A percentile compares a stretch with the other conserved stretches of the same genome.
phyloP scores from a whole-genome alignment of 1,284 basidiomycete genomes.

The Leucoagaricus sp. region DNA sequence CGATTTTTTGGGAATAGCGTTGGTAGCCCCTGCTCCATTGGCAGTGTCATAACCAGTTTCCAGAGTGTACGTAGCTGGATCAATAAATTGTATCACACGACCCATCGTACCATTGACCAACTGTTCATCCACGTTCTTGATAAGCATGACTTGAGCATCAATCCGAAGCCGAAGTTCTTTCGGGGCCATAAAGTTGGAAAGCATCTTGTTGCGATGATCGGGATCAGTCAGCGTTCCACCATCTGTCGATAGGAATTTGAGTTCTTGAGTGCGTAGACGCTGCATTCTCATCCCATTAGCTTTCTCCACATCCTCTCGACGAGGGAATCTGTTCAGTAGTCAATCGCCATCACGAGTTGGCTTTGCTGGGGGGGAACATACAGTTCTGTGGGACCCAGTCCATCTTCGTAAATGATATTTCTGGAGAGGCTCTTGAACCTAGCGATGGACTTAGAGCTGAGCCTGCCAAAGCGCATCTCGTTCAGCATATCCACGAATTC shows the following conservation, averaged over 20 bases:
- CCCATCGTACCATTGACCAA: constrained; percentile 94
- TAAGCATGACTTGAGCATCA: constrained; percentile 76
- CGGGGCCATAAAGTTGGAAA: constrained; percentile 77
- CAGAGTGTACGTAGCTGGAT: constrained; percentile 43
- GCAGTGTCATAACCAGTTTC: constrained; percentile 38
- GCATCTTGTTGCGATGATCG: constrained; percentile 61
- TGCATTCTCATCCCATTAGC: constrained; percentile 76
- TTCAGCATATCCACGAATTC: constrained; percentile 91
- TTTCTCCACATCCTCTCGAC: constrained; percentile 87
- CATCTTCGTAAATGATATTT: constrained; percentile 65
- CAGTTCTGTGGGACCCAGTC: constrained; percentile 83
- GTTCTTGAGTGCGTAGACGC: constrained; percentile 43
- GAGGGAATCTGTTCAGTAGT: constrained; percentile 64
- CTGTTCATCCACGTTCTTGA: constrained; percentile 66
- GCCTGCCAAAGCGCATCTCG: constrained; percentile 81
- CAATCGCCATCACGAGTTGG: neutral
- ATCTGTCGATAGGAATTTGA: constrained; percentile 52
- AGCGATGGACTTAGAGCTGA: constrained; percentile 48
- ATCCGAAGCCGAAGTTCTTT: constrained; percentile 57
- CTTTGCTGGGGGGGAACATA: constrained; percentile 33
- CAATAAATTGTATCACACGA: constrained; percentile 70
- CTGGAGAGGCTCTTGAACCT: constrained; percentile 65
- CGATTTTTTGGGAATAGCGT: constrained; percentile 23
- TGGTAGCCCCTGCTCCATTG: constrained; percentile 24
- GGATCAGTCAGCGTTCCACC: constrained; percentile 52